Percentiles rank a stretch among this genome's conserved stretches.
Evolutionary conservation across 805 yeast genomes (phyloP).

Genomic region (Lipomyces yamanashiensis): DNA sequence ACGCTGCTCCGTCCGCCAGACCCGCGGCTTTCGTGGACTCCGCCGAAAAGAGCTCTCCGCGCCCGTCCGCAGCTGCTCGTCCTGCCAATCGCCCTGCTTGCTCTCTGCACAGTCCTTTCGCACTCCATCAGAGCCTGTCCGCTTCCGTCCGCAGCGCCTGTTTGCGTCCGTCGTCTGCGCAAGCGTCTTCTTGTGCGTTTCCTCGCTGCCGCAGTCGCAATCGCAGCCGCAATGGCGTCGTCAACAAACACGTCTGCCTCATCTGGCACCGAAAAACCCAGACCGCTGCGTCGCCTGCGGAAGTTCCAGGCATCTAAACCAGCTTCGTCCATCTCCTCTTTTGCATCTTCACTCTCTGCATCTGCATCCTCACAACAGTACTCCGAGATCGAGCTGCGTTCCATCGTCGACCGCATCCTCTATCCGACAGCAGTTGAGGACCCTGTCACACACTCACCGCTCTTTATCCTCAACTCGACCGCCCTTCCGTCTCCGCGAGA

Average conservation of each 20-base stretch:
- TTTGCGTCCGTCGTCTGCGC: background rate
- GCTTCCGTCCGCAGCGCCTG: background rate
- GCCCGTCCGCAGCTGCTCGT: slow-evolving; percentile 13
- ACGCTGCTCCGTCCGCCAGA: slow-evolving; percentile 17
- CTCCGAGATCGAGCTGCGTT: slow-evolving; percentile 29
- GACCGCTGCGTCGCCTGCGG: slow-evolving; percentile 8
- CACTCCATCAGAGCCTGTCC: slow-evolving; percentile 6
- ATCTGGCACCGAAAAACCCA: background rate
- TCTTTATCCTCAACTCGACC: slow-evolving; percentile 83
- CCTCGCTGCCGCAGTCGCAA: slow-evolving; percentile 6
- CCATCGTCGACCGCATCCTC: slow-evolving; percentile 27
- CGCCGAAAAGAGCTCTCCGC: slow-evolving; percentile 3
- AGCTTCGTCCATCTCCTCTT: background rate
- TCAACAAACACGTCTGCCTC: background rate
- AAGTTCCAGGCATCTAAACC: background rate
- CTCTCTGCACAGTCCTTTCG: slow-evolving; percentile 5
- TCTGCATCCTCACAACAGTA: background rate
- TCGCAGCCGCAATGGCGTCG: slow-evolving; percentile 1
- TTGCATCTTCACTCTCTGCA: background rate
- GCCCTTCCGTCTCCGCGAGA: slow-evolving; percentile 67
- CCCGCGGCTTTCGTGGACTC: slow-evolving; percentile 16
- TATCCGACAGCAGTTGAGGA: slow-evolving; percentile 61
- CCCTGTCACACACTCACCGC: slow-evolving; percentile 68
- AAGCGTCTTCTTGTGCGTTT: slow-evolving; percentile 3
- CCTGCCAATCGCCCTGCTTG: slow-evolving; percentile 16